These are phyloP conservation scores for Viridothelium virens DNA, from an alignment of 495 filamentous ascomycete species.

Conservation along the genomic window DNA sequence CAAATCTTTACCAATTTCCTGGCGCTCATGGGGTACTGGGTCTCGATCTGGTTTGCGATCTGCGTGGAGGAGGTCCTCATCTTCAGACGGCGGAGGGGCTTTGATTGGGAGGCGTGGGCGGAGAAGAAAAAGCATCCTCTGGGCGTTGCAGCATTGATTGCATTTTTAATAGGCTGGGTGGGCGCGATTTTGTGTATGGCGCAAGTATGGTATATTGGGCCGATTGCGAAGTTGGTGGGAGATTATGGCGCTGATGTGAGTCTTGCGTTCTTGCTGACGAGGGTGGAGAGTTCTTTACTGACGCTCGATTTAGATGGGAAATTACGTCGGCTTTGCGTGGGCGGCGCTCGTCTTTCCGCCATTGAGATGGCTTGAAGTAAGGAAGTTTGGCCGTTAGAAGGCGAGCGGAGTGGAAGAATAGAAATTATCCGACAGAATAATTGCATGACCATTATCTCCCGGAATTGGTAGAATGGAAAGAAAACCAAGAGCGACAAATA, in stretches of 20 bases:
- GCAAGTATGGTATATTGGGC: slow-evolving; percentile 39
- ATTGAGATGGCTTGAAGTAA: slow-evolving; percentile 33
- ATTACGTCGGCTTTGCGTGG: slow-evolving; percentile 40
- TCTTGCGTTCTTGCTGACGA: slow-evolving; percentile 11
- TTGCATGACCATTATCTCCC: no score
- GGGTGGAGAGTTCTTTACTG: slow-evolving; percentile 13
- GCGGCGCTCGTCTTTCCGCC: slow-evolving; percentile 36
- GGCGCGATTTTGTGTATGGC: slow-evolving; percentile 38
- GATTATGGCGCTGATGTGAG: slow-evolving; percentile 54
- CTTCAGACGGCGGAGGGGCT: slow-evolving; percentile 41
- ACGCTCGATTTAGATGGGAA: slow-evolving; percentile 33
- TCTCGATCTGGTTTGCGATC: slow-evolving; percentile 47
- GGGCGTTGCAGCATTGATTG: slow-evolving; percentile 35
- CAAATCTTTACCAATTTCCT: slow-evolving; percentile 54
- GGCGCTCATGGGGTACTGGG: slow-evolving; percentile 55
- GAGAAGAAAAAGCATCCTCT: slow-evolving; percentile 30
- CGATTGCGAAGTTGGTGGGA: slow-evolving; percentile 38
- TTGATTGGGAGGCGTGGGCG: slow-evolving; percentile 37
- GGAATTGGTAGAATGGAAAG: no score
- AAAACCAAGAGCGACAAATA: no score
- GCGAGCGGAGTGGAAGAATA: neutral
- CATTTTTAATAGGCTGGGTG: slow-evolving; percentile 38
- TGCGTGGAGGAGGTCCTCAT: slow-evolving; percentile 46
- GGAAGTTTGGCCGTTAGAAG: slow-evolving; percentile 32
- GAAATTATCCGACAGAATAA: no score